phyloP scores from a whole-genome alignment of 768 basidiomycete species.

The Suillus paluster region DNA sequence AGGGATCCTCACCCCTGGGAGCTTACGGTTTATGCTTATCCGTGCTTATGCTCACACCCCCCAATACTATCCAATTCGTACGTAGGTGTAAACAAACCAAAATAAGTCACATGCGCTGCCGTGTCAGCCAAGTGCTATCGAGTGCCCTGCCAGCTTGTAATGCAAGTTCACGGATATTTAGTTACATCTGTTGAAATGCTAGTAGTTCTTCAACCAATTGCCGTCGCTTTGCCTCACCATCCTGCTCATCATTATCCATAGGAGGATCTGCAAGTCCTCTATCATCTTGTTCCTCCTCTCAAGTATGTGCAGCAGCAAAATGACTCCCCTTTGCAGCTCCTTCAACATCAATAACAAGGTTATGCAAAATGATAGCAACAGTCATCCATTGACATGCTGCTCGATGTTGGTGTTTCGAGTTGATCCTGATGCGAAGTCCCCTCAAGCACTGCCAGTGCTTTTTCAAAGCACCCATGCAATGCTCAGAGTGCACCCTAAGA shows the following conservation, averaged over 20 bases:
- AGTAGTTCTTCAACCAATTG: conserved; percentile 13
- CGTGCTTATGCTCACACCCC: too few species aligned
- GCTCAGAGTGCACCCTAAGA: conserved; percentile 39
- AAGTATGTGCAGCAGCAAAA: neutral
- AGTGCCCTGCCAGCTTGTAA: too few species aligned
- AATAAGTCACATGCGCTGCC: too few species aligned
- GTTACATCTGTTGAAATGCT: conserved; percentile 11
- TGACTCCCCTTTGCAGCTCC: neutral
- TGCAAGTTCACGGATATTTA: neutral
- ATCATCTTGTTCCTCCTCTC: neutral
- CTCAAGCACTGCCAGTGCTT: too few species aligned
- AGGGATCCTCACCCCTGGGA: too few species aligned
- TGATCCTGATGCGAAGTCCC: conserved; percentile 3
- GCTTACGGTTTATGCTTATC: too few species aligned
- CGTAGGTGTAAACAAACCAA: too few species aligned
- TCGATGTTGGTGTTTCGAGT: conserved; percentile 1
- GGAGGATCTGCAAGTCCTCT: neutral
- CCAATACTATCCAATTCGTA: too few species aligned
- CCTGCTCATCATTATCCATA: neutral
- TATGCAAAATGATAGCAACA: conserved; percentile 39
- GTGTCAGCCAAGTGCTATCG: too few species aligned
- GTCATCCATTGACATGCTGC: conserved; percentile 2
- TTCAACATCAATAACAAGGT: conserved; percentile 39
- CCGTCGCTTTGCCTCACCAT: conserved; percentile 7
- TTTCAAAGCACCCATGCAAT: conserved; percentile 37